phyloP scores from a whole-genome alignment of 1,139 yeast species.

The Suhomyces kunorum region DNA sequence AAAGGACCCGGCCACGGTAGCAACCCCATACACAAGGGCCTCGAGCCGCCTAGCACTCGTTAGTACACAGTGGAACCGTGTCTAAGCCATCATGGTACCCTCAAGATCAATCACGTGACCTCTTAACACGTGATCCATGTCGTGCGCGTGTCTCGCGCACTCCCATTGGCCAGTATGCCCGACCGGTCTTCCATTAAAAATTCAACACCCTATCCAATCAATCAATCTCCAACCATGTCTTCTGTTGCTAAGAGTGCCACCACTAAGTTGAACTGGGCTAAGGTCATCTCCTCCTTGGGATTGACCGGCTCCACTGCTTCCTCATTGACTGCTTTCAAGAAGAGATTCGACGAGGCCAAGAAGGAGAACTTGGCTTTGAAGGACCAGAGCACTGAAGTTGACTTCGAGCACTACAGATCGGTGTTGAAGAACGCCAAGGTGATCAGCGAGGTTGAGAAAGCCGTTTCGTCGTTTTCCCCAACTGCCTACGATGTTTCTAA shows the following conservation, averaged over 20 bases:
- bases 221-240: slow-evolving; percentile 31
- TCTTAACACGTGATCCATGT: background rate
- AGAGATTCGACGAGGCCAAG: slow-evolving; percentile 98
- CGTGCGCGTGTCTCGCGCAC: background rate
- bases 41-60: too few species aligned
- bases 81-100: too few species aligned
- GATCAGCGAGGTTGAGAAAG: slow-evolving; percentile 78
- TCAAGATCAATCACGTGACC: slow-evolving; percentile 4
- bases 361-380: slow-evolving; percentile 70
- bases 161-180: slow-evolving; percentile 11
- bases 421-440: slow-evolving; percentile 79
- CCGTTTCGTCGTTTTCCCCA: slow-evolving; percentile 76
- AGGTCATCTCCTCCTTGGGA: slow-evolving; percentile 84
- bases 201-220: slow-evolving; percentile 9
- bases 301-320: slow-evolving; percentile 91
- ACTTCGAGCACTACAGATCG: slow-evolving; percentile 77
- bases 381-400: slow-evolving; percentile 73
- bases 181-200: slow-evolving; percentile 11
- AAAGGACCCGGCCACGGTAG: too few species aligned
- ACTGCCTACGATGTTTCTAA: slow-evolving; percentile 82
- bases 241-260: slow-evolving; percentile 68
- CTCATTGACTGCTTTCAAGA: slow-evolving; percentile 87
- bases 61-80: too few species aligned
- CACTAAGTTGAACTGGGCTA: slow-evolving; percentile 93
- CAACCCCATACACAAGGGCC: too few species aligned